phyloP scores from a whole-genome alignment of 257 asterid genomes.

The Nyctanthes arbortristis region DNA sequence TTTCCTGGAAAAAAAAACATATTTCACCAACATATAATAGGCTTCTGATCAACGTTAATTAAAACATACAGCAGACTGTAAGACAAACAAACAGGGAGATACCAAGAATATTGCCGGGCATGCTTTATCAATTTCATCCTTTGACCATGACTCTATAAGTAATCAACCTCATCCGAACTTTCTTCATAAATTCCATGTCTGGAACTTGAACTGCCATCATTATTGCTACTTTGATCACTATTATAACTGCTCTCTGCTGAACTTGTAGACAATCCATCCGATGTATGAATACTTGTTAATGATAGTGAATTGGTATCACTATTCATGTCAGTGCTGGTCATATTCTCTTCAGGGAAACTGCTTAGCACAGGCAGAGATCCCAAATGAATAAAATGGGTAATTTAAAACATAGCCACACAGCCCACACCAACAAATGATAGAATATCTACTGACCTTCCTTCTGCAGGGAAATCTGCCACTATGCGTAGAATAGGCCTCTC shows the following conservation, averaged over 20 bases:
- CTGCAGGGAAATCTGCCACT: constrained; percentile 71
- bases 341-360: constrained; percentile 44
- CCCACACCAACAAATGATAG: constrained; percentile 17
- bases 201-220: constrained; percentile 44
- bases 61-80: not conserved
- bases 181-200: constrained; percentile 38
- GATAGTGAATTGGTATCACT: constrained; percentile 45
- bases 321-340: constrained; percentile 39
- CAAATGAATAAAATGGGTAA: constrained; percentile 1
- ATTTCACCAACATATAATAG: not conserved
- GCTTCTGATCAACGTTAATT: not conserved
- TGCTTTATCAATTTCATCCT: not conserved
- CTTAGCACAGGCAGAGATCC: constrained; percentile 20
- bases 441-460: constrained; percentile 48
- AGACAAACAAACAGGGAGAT: not conserved
- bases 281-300: constrained; percentile 36
- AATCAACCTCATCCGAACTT: constrained; percentile 59
- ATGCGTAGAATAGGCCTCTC: constrained; percentile 60
- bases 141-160: constrained; percentile 23
- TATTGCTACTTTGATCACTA: constrained; percentile 63
- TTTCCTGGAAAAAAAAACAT: not conserved
- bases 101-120: not conserved
- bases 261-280: constrained; percentile 40
- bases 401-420: constrained; percentile 3
- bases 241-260: constrained; percentile 53